These are phyloP conservation scores for Spatholobus suberectus DNA, from an alignment of 306 rosid species.

Conservation along the genomic window DNA sequence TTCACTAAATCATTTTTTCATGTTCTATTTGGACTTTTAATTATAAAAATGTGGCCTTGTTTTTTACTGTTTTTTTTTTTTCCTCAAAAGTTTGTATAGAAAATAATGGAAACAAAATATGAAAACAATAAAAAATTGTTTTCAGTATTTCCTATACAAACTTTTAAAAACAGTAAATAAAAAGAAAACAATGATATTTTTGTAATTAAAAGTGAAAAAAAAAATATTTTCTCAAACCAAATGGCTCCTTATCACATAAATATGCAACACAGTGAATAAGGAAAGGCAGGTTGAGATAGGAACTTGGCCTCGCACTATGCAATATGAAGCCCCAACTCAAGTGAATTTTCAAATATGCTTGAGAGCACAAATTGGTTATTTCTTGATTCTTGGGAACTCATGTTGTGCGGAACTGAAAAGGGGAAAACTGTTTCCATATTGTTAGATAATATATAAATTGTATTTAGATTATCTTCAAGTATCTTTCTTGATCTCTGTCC, in stretches of 20 bases:
- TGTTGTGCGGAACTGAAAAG: not conserved
- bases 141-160: not conserved
- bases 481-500: not conserved
- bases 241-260: not conserved
- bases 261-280: not conserved
- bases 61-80: no score
- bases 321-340: not conserved
- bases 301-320: not conserved
- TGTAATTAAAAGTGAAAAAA: not conserved
- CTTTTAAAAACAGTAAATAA: not conserved
- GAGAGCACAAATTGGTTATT: not conserved
- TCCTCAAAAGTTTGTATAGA: not conserved
- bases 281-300: not conserved
- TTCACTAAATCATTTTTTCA: no score
- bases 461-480: not conserved
- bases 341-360: not conserved
- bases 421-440: not conserved
- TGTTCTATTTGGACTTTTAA: not conserved
- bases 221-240: not conserved
- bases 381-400: not conserved
- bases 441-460: not conserved
- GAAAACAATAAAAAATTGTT: not conserved
- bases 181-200: not conserved
- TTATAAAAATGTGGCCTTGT: not conserved
- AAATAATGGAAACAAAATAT: not conserved